Evolutionary conservation across 2,329 filamentous ascomycete species (phyloP).

Genomic region (Aspergillus spinulosporus): DNA sequence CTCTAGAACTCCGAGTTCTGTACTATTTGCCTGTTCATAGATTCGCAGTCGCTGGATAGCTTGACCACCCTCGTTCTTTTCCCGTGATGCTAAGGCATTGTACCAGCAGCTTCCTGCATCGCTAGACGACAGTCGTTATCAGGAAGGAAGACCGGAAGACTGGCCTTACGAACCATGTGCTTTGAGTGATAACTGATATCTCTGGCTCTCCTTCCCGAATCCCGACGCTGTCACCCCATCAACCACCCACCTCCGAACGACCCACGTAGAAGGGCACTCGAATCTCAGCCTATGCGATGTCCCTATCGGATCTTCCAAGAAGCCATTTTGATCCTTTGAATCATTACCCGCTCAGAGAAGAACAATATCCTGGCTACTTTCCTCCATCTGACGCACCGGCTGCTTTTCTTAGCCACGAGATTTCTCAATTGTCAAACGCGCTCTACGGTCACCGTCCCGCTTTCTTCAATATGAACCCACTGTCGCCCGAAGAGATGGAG

Average conservation of each 20-base stretch:
- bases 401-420: conserved; percentile 25
- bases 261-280: conserved; percentile 13
- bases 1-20: not conserved
- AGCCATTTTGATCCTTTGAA: conserved; percentile 35
- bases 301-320: conserved; percentile 37
- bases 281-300: conserved; percentile 34
- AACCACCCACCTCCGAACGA: conserved; percentile 13
- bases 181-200: not conserved
- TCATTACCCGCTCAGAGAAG: conserved; percentile 33
- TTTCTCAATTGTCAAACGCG: conserved; percentile 25
- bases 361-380: conserved; percentile 26
- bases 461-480: conserved; percentile 38
- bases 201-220: not conserved
- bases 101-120: not conserved
- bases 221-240: conserved; percentile 12
- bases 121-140: not conserved
- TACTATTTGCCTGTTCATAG: not conserved
- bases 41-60: not conserved
- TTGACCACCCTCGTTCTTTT: not conserved
- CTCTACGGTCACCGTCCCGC: conserved; percentile 19
- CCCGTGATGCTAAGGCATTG: conserved; percentile 5
- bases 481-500: conserved; percentile 57
- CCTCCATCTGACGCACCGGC: conserved; percentile 25
- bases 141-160: not conserved
- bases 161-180: conserved; percentile 1